Percentiles rank a stretch among this genome's conserved stretches.
Conservation (phyloP, 2,329 filamentous ascomycete species). For the Cladophialophora yegresii region DNA sequence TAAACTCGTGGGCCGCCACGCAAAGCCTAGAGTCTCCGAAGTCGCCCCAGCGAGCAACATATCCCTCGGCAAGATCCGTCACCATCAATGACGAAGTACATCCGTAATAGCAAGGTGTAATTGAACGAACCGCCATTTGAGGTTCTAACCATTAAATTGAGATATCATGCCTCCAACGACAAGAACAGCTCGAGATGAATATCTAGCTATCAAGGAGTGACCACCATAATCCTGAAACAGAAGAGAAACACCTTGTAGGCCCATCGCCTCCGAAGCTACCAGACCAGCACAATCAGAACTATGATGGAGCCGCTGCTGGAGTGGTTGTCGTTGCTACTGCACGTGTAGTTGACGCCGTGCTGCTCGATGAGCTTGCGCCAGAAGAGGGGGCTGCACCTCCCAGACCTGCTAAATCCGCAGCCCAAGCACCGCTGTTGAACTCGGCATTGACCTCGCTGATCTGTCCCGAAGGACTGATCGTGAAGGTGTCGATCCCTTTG, state of each 20-base stretch:
- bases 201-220: neutral
- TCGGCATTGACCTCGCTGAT: slow-evolving; percentile 26
- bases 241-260: neutral
- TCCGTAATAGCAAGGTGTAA: neutral
- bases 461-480: slow-evolving; percentile 19
- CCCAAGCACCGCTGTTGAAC: slow-evolving; percentile 27
- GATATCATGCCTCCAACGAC: neutral
- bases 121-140: neutral
- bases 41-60: neutral
- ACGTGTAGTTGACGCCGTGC: neutral
- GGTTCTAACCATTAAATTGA: neutral
- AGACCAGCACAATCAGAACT: neutral
- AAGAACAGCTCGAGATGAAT: neutral
- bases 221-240: neutral
- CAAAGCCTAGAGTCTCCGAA: neutral
- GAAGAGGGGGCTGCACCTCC: neutral
- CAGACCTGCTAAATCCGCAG: slow-evolving; percentile 11
- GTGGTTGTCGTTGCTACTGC: neutral
- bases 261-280: neutral
- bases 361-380: neutral
- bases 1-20: neutral
- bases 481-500: slow-evolving; percentile 26
- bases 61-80: neutral
- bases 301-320: neutral
- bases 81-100: neutral